Percentiles rank a stretch among this genome's conserved stretches.
Conservation (phyloP, 305 asterid species). For the Solanum aculeatissimum region DNA sequence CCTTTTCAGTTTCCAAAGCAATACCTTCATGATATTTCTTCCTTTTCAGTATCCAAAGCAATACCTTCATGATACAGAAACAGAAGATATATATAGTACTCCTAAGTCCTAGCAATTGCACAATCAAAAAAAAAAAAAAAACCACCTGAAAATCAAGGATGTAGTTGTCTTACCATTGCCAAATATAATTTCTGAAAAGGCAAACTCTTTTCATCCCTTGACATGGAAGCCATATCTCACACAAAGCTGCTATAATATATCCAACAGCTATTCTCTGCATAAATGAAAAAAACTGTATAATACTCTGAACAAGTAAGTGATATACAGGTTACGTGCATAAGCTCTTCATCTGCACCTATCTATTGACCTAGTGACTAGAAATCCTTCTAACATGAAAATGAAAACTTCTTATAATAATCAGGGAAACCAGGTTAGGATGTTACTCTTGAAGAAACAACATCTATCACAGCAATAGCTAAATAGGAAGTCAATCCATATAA, state of each 20-base stretch:
- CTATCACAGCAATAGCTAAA: neutral
- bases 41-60: neutral
- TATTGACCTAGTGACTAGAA: neutral
- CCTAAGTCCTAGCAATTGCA: neutral
- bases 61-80: neutral
- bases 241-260: conserved; percentile 63
- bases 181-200: conserved; percentile 18
- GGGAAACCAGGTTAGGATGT: neutral
- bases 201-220: conserved; percentile 29
- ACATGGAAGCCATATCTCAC: conserved; percentile 78
- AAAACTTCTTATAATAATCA: neutral
- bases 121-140: neutral
- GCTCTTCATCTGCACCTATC: neutral
- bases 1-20: neutral
- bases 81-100: neutral
- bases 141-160: neutral
- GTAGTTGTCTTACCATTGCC: conserved; percentile 55
- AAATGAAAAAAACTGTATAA: neutral
- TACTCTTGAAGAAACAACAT: neutral
- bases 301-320: neutral
- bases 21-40: neutral
- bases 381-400: neutral
- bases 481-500: neutral
- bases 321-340: neutral
- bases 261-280: conserved; percentile 79